Base-by-base conservation (phyloP, 2,329 filamentous ascomycete genomes). In the Fusarium heterosporum region DNA sequence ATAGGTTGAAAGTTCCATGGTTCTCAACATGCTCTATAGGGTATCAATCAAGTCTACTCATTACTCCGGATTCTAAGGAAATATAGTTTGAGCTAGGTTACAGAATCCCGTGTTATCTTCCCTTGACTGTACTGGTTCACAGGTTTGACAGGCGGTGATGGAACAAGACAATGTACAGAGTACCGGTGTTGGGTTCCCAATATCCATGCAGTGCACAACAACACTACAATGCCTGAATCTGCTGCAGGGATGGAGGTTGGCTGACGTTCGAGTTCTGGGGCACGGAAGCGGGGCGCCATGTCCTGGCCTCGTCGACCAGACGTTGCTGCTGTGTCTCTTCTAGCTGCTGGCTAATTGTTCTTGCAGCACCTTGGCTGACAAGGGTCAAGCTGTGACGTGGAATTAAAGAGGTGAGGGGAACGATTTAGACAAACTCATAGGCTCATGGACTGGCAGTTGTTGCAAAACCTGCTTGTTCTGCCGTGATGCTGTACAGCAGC, bases 231-330 rank as follows among this genome's bases (percentile, higher is more conserved):
- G 52, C 50, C 50, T 66, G 30, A 36, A 30, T 52, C 45, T 41
- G 22, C 34, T 43, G 41, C 65, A 68, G 60, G 59, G 66, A 60
- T 64, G 30, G 48, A 47, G 59, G 38, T 50, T 69, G 62, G 59
- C 48, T 68, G 63, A 64, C 43, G 45, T 67, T 54, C 43, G 42
- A 36, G 54, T 40, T 58, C 59, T 34, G 55, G 60, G 61, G 41
- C 38, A 39, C 16, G 17, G 41, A 62, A 41, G 55, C 54, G 66
- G 61, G 61, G 47, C 34, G 34, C 49, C 38, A 40, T 29, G 42
- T 30, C 28, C 25, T 39, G 48, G 54, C 32, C 42, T 19, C 36
- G 50, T 46, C 41, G 55, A 61, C 46, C 49, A 64, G 58, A 55
- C 45, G 26, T 34, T 43, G 30, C 19, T 59, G 61, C 45, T 58